phyloP scores from a whole-genome alignment of 352 stramenopile genomes.

The Pythium oligandrum region DNA sequence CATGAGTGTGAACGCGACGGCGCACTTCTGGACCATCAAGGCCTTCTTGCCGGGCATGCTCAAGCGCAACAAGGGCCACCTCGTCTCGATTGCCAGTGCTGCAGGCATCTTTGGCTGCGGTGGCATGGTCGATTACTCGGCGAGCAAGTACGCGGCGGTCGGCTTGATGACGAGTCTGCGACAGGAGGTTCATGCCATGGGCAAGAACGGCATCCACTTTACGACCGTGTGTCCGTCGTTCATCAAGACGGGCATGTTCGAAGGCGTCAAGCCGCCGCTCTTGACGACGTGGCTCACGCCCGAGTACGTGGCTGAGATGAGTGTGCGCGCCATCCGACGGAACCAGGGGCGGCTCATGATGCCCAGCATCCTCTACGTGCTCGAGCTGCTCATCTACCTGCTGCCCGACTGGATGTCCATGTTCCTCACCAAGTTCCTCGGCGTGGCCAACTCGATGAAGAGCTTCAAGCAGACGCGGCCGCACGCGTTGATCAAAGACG shows the following conservation, averaged over 20 bases:
- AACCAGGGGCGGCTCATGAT: slow-evolving; percentile 27
- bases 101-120: slow-evolving; percentile 31
- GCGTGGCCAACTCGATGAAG: slow-evolving; percentile 18
- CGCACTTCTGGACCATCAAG: slow-evolving; percentile 44
- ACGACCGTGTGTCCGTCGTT: slow-evolving; percentile 35
- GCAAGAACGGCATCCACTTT: slow-evolving; percentile 23
- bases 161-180: slow-evolving; percentile 36
- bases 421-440: slow-evolving; percentile 13
- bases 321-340: slow-evolving; percentile 24
- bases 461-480: slow-evolving; percentile 23
- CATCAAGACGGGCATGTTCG: slow-evolving; percentile 40
- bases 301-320: slow-evolving; percentile 26
- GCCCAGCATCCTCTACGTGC: slow-evolving; percentile 14
- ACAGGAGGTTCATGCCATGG: slow-evolving; percentile 26
- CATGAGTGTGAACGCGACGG: slow-evolving; percentile 36
- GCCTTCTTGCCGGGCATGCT: slow-evolving; percentile 39
- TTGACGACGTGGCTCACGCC: slow-evolving; percentile 21
- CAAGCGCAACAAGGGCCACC: slow-evolving; percentile 27
- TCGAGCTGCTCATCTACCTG: slow-evolving; percentile 16
- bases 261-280: slow-evolving; percentile 22
- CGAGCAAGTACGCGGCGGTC: slow-evolving; percentile 35
- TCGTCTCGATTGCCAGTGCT: slow-evolving; percentile 37
- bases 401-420: slow-evolving; percentile 19
- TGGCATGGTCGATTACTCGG: slow-evolving; percentile 39
- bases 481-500: slow-evolving; percentile 10